These are phyloP conservation scores for Zygosaccharomyces rouxii DNA, from an alignment of 805 yeast genomes.

Conservation along the genomic window DNA sequence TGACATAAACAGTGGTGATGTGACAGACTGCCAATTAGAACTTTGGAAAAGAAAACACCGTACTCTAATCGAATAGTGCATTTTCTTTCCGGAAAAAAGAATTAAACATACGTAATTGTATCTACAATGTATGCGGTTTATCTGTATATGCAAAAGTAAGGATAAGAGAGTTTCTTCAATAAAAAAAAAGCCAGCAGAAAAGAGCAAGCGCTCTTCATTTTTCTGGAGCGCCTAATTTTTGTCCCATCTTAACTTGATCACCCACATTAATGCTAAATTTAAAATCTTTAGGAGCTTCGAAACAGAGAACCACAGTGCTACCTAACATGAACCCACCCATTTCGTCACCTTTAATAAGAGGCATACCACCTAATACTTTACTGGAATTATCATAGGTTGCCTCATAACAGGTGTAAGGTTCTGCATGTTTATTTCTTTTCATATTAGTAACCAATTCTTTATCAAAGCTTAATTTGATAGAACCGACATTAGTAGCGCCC, in stretches of 20 bases:
- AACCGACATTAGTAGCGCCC: conserved; percentile 98
- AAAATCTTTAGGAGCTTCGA: conserved; percentile 88
- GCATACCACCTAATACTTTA: conserved; percentile 73
- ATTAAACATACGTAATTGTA: neutral
- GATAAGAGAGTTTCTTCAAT: neutral
- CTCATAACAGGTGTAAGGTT: conserved; percentile 83
- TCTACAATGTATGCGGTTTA: neutral
- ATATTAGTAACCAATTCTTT: conserved; percentile 83
- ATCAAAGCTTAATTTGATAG: conserved; percentile 88
- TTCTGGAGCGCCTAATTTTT: conserved; percentile 52
- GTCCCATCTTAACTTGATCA: conserved; percentile 82
- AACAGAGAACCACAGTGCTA: conserved; percentile 91
- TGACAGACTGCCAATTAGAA: conserved; percentile 25
- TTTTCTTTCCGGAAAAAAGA: neutral
- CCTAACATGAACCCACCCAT: conserved; percentile 97
- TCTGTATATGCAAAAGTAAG: conserved; percentile 2
- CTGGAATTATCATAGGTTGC: conserved; percentile 87
- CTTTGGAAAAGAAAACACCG: conserved; percentile 25
- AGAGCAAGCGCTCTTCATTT: neutral
- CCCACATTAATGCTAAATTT: conserved; percentile 65
- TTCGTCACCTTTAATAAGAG: conserved; percentile 86
- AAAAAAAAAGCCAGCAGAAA: neutral
- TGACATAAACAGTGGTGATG: conserved; percentile 22
- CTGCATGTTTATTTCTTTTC: conserved; percentile 42
- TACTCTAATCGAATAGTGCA: conserved; percentile 1